Evolutionary conservation across 768 basidiomycete genomes (phyloP).

Genomic region (Boletus insuetus): DNA sequence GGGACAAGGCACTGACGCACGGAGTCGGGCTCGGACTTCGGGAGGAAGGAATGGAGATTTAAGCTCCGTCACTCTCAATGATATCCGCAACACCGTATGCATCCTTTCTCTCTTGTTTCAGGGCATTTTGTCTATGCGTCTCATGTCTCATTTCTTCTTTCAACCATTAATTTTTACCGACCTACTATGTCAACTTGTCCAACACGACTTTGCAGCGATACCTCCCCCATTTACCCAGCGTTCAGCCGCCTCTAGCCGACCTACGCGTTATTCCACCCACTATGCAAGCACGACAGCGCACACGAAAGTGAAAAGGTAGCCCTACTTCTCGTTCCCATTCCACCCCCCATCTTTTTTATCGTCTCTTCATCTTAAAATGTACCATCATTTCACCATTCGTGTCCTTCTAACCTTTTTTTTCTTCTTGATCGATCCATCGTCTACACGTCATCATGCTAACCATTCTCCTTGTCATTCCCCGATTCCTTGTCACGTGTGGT

Average conservation of each 20-base stretch:
- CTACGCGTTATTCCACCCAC: neutral
- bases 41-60: conserved; percentile 19
- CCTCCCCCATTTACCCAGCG: neutral
- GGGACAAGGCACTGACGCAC: conserved; percentile 15
- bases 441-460: neutral
- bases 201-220: neutral
- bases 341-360: neutral
- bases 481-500: neutral
- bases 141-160: neutral
- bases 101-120: no score
- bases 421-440: neutral
- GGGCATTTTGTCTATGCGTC: neutral
- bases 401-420: no score
- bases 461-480: neutral
- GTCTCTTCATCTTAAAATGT: conserved; percentile 5
- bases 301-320: neutral
- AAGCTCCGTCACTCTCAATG: neutral
- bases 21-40: neutral
- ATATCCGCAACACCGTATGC: neutral
- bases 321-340: neutral
- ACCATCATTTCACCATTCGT: neutral
- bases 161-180: neutral
- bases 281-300: neutral
- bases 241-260: neutral
- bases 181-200: neutral